Percentiles rank a stretch among this genome's conserved stretches.
Conservation (phyloP, 2,329 filamentous ascomycete genomes). For the Clathrospora elynae region DNA sequence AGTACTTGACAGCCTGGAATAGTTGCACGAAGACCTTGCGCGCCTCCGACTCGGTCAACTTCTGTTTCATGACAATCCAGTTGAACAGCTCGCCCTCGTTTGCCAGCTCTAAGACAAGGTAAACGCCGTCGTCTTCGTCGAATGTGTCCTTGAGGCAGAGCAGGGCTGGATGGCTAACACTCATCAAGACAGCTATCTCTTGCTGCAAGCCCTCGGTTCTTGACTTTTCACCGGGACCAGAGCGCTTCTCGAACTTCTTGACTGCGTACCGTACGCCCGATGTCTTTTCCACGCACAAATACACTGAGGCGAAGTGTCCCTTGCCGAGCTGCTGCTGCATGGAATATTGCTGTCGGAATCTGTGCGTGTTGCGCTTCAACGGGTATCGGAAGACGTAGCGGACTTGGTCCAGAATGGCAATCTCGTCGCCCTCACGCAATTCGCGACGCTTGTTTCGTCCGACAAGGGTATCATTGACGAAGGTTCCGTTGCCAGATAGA, state of each 20-base stretch:
- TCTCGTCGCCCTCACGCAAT: constrained; percentile 86
- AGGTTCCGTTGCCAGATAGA: constrained; percentile 94
- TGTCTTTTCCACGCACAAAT: constrained; percentile 83
- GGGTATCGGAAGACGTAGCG: constrained; percentile 94
- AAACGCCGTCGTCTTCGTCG: constrained; percentile 87
- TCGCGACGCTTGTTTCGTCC: constrained; percentile 91
- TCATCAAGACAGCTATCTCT: constrained; percentile 95
- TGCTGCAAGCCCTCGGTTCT: constrained; percentile 88
- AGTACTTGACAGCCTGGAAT: constrained; percentile 91
- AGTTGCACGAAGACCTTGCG: constrained; percentile 88
- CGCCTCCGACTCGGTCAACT: constrained; percentile 80
- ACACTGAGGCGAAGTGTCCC: constrained; percentile 93
- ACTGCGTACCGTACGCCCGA: constrained; percentile 85
- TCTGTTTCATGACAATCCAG: constrained; percentile 87
- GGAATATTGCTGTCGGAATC: constrained; percentile 84
- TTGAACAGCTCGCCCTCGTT: constrained; percentile 96
- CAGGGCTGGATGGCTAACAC: constrained; percentile 92
- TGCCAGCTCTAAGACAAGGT: constrained; percentile 87
- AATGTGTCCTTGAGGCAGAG: constrained; percentile 95
- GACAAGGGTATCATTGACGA: constrained; percentile 88
- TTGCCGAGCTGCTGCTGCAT: constrained; percentile 86
- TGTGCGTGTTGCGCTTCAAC: constrained; percentile 61
- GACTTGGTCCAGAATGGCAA: constrained; percentile 81
- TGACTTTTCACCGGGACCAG: constrained; percentile 79
- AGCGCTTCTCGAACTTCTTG: constrained; percentile 89